Conservation (phyloP, 208 protist species). For the Novymonas esmeraldas region DNA sequence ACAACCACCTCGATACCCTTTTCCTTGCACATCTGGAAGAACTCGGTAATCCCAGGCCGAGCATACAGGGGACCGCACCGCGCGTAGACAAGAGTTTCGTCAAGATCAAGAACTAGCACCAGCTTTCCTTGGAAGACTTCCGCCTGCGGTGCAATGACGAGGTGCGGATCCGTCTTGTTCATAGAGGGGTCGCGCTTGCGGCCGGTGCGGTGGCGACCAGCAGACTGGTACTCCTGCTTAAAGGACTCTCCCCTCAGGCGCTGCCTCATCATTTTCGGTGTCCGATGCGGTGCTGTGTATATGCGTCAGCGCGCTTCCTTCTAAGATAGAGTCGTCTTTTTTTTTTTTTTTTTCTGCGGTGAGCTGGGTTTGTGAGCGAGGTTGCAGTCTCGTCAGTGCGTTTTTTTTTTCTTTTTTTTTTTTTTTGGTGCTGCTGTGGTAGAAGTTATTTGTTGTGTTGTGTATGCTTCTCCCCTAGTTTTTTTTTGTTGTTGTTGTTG, state of each 20-base stretch:
- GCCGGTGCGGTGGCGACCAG: slow-evolving; percentile 51
- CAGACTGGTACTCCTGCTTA: slow-evolving; percentile 93
- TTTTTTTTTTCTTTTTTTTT: too few species aligned
- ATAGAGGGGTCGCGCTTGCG: slow-evolving; percentile 91
- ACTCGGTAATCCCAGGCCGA: slow-evolving; percentile 86
- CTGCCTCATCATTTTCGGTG: slow-evolving; percentile 66
- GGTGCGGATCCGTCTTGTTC: slow-evolving; percentile 80
- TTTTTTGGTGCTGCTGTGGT: too few species aligned
- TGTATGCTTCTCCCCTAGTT: too few species aligned
- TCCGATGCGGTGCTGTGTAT: too few species aligned
- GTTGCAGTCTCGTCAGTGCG: too few species aligned
- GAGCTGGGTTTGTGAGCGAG: not conserved
- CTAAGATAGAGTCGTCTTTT: not conserved
- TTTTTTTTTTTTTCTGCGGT: slow-evolving; percentile 8
- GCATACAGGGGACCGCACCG: slow-evolving; percentile 88
- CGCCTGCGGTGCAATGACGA: slow-evolving; percentile 80
- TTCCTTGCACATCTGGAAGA: slow-evolving; percentile 88
- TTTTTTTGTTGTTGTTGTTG: slow-evolving; percentile 13
- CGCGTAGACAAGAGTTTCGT: slow-evolving; percentile 92
- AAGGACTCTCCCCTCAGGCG: slow-evolving; percentile 91
- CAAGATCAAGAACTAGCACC: slow-evolving; percentile 88
- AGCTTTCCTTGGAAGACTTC: slow-evolving; percentile 81
- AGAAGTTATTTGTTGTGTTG: too few species aligned
- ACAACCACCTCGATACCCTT: slow-evolving; percentile 89
- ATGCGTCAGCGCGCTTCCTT: too few species aligned